Conservation (phyloP, 2,329 filamentous ascomycete species). For the Phyllosticta citribraziliensis region DNA sequence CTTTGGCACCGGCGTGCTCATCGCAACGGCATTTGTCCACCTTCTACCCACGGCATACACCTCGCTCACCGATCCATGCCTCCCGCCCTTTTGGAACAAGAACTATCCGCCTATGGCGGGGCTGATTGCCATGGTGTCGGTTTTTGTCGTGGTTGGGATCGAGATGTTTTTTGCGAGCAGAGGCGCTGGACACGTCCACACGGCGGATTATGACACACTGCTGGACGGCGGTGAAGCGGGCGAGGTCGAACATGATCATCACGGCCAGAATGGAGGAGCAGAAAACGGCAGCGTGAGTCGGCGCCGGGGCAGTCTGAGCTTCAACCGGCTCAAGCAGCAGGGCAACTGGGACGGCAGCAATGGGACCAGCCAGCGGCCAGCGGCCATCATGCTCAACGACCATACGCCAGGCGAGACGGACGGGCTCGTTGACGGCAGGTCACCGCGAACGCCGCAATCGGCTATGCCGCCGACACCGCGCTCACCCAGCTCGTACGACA, state of each 20-base stretch:
- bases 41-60: slow-evolving; percentile 32
- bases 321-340: slow-evolving; percentile 21
- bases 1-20: slow-evolving; percentile 32
- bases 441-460: slow-evolving; percentile 5
- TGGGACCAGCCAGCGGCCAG: slow-evolving; percentile 17
- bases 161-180: slow-evolving; percentile 81
- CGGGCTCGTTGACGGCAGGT: slow-evolving; percentile 24
- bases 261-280: slow-evolving; percentile 6
- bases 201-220: slow-evolving; percentile 41
- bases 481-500: not conserved
- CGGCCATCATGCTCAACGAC: slow-evolving; percentile 24
- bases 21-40: slow-evolving; percentile 32
- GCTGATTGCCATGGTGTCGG: slow-evolving; percentile 29
- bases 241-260: slow-evolving; percentile 3
- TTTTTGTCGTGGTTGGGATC: slow-evolving; percentile 62
- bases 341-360: not conserved
- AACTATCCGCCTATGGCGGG: slow-evolving; percentile 31
- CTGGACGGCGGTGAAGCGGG: slow-evolving; percentile 15
- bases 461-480: slow-evolving; percentile 5
- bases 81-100: slow-evolving; percentile 30
- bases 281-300: slow-evolving; percentile 13
- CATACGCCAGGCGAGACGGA: slow-evolving; percentile 20
- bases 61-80: slow-evolving; percentile 30
- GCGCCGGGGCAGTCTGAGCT: slow-evolving; percentile 21
- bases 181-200: slow-evolving; percentile 51